phyloP scores from a whole-genome alignment of 306 rosid species.

The Mimosa bimucronata region DNA sequence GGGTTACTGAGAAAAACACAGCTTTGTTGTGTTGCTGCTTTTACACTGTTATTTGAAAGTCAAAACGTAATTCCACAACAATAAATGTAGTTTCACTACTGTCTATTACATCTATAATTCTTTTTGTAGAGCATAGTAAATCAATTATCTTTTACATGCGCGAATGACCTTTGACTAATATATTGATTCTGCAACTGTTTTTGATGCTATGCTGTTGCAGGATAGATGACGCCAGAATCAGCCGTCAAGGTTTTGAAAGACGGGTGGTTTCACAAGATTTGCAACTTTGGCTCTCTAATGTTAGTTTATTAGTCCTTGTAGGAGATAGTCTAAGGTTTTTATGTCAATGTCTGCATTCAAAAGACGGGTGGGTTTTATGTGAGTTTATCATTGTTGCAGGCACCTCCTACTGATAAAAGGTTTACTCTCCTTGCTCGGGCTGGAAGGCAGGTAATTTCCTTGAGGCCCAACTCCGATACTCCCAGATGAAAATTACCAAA shows the following conservation, averaged over 20 bases:
- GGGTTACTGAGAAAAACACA: background rate
- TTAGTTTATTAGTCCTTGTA: constrained; percentile 43
- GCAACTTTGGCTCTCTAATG: constrained; percentile 74
- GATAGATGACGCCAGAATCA: constrained; percentile 66
- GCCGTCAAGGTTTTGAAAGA: constrained; percentile 91
- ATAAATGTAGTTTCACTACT: background rate
- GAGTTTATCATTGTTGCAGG: constrained; percentile 46
- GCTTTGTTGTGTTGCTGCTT: background rate
- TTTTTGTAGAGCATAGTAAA: background rate
- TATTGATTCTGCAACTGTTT: constrained; percentile 9
- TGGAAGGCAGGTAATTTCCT: constrained; percentile 77
- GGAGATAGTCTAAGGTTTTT: background rate
- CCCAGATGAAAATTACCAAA: background rate
- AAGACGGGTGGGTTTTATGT: background rate
- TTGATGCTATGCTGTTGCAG: constrained; percentile 52
- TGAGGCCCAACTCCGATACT: background rate
- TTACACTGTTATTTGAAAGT: background rate
- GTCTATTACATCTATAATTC: background rate
- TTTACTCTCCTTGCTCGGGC: constrained; percentile 96
- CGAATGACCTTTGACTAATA: background rate
- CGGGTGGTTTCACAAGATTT: constrained; percentile 95
- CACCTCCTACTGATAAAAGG: constrained; percentile 68
- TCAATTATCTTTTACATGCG: background rate
- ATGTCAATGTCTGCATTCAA: background rate
- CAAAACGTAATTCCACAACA: background rate